Percentiles rank a stretch among this genome's conserved stretches.
Conservation (phyloP, 805 yeast species). For the Yamadazyma akitaensis region DNA sequence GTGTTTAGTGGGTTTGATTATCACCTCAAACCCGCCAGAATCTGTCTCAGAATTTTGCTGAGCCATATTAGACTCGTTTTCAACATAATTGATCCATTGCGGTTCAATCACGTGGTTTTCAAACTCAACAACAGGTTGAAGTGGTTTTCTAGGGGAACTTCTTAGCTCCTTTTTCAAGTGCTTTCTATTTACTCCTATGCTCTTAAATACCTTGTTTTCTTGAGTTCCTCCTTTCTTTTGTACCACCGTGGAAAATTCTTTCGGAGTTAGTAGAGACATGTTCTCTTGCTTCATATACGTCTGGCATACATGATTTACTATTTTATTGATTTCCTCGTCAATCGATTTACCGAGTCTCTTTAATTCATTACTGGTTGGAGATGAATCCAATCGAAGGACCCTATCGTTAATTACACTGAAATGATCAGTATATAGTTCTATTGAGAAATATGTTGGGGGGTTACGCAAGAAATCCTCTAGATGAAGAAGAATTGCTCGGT, state of each 20-base stretch:
- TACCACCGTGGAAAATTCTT: neutral
- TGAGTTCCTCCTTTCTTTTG: neutral
- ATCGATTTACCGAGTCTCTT: slow-evolving; percentile 1
- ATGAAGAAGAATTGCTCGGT: slow-evolving; percentile 5
- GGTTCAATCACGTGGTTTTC: slow-evolving; percentile 1
- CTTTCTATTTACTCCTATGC: neutral
- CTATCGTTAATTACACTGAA: slow-evolving; percentile 6
- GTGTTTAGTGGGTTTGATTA: neutral
- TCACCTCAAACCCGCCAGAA: neutral
- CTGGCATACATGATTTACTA: neutral
- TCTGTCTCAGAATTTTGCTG: slow-evolving; percentile 9
- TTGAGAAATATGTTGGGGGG: slow-evolving; percentile 11
- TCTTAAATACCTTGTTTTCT: no score
- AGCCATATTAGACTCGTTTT: slow-evolving; percentile 2
- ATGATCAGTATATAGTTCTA: slow-evolving; percentile 7
- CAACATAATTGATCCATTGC: slow-evolving; percentile 9
- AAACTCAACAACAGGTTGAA: neutral
- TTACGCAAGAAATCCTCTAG: slow-evolving; percentile 2
- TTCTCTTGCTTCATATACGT: neutral
- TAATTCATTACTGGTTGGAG: neutral
- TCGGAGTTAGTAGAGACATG: neutral
- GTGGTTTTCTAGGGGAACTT: neutral
- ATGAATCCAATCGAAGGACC: neutral
- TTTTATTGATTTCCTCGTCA: neutral
- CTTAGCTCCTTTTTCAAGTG: no score